These are phyloP conservation scores for Fusarium verticillioides DNA, from an alignment of 2,329 filamentous ascomycete genomes.

Conservation along the genomic window DNA sequence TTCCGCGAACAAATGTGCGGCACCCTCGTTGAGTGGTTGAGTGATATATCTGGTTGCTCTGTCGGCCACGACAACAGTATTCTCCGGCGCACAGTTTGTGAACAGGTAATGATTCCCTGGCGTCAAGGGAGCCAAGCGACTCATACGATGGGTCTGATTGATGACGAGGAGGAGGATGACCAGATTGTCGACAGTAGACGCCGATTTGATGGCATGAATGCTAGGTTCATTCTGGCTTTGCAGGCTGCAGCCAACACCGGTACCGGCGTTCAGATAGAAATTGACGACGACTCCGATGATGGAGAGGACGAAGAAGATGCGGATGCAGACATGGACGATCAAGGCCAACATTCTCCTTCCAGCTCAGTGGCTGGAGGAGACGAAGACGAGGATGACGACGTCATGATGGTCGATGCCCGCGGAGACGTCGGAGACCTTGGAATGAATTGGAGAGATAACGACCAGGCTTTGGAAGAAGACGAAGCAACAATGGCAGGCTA, in stretches of 20 bases:
- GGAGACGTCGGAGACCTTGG: slow-evolving; percentile 58
- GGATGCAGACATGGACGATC: slow-evolving; percentile 56
- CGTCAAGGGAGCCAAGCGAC: slow-evolving; percentile 83
- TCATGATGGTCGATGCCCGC: slow-evolving; percentile 67
- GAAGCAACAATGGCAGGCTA: slow-evolving; percentile 84
- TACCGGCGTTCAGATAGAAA: slow-evolving; percentile 45
- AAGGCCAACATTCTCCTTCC: slow-evolving; percentile 50
- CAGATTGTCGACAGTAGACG: slow-evolving; percentile 55
- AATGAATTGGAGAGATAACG: slow-evolving; percentile 64
- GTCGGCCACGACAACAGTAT: slow-evolving; percentile 84
- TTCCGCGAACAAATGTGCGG: slow-evolving; percentile 99
- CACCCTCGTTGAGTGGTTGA: slow-evolving; percentile 96
- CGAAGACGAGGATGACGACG: slow-evolving; percentile 64
- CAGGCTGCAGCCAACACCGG: slow-evolving; percentile 48
- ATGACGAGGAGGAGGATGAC: slow-evolving; percentile 60
- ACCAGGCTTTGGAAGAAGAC: slow-evolving; percentile 77
- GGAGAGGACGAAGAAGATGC: slow-evolving; percentile 53
- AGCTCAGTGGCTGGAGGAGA: slow-evolving; percentile 53
- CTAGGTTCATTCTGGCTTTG: slow-evolving; percentile 52
- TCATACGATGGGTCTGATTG: slow-evolving; percentile 67
- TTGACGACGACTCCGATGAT: slow-evolving; percentile 46
- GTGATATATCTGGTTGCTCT: slow-evolving; percentile 89
- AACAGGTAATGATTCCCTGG: slow-evolving; percentile 92
- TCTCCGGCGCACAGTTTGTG: slow-evolving; percentile 83
- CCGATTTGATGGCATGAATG: slow-evolving; percentile 49